These are phyloP conservation scores for Trametes villosa DNA, from an alignment of 768 basidiomycete genomes.

Conservation along the genomic window DNA sequence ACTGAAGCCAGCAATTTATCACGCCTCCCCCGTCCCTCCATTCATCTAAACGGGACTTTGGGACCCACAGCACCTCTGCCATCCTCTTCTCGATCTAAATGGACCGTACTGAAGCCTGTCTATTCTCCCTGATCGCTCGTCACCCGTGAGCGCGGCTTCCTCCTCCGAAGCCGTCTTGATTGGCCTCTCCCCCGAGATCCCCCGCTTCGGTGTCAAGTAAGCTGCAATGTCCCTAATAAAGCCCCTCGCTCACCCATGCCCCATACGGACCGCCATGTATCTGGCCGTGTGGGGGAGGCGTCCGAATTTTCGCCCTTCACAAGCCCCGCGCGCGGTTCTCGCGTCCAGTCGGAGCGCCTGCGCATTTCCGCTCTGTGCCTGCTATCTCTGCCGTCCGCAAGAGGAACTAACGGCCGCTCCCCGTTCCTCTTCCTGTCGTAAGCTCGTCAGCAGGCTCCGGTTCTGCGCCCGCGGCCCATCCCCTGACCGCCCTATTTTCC, in stretches of 20 bases:
- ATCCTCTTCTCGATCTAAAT: not conserved
- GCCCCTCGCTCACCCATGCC: not conserved
- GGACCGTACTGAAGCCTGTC: not conserved
- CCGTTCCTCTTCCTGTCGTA: not conserved
- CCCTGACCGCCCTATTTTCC: not conserved
- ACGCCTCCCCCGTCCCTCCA: not conserved
- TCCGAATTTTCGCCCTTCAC: not conserved
- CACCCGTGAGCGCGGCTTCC: not conserved
- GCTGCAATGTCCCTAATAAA: slow-evolving; percentile 4
- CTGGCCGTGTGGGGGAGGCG: not conserved
- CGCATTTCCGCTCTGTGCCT: not conserved
- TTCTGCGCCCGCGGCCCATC: not conserved
- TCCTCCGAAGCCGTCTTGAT: not conserved
- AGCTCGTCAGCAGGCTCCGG: not conserved
- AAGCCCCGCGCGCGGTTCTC: not conserved
- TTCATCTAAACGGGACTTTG: not conserved
- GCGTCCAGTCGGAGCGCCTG: slow-evolving; percentile 2
- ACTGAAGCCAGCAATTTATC: slow-evolving; percentile 12
- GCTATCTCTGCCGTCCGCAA: not conserved
- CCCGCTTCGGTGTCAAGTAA: slow-evolving; percentile 18
- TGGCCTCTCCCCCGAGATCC: not conserved
- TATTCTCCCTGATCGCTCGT: not conserved
- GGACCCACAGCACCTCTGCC: not conserved
- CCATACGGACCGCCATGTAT: not conserved
- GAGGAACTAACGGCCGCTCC: not conserved